Conservation (phyloP, 139 green algal genomes). For the Coelastrella sp. region DNA sequence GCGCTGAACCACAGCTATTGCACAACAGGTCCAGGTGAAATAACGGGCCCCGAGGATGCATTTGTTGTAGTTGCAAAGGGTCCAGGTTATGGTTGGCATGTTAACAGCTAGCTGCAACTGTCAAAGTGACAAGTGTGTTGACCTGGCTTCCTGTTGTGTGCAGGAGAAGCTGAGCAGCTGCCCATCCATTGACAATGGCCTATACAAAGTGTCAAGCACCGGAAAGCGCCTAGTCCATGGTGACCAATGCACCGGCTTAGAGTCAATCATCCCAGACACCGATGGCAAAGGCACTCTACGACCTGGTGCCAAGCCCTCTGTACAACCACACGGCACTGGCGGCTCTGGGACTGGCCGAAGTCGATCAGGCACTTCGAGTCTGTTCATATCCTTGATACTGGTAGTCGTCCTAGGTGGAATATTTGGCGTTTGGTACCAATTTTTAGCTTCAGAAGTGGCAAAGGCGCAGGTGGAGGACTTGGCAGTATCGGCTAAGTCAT, state of each 20-base stretch:
- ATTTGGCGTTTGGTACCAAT: slow-evolving; percentile 61
- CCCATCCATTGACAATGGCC: slow-evolving; percentile 25
- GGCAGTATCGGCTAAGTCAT: neutral
- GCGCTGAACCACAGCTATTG: too few species aligned
- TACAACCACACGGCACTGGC: slow-evolving; percentile 7
- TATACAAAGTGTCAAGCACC: slow-evolving; percentile 36
- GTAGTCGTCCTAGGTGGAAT: slow-evolving; percentile 40
- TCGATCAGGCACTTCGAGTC: slow-evolving; percentile 22
- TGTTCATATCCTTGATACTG: slow-evolving; percentile 54
- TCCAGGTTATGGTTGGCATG: too few species aligned
- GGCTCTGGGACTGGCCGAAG: neutral
- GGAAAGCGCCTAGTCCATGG: slow-evolving; percentile 73
- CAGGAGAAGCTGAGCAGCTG: slow-evolving; percentile 46
- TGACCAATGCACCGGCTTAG: slow-evolving; percentile 68
- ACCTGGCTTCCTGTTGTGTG: neutral
- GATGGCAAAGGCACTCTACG: slow-evolving; percentile 58
- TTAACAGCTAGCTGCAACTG: too few species aligned
- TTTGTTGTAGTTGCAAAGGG: too few species aligned
- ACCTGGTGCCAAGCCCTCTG: slow-evolving; percentile 11
- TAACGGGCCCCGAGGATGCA: too few species aligned
- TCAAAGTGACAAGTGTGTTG: too few species aligned
- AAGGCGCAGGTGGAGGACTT: slow-evolving; percentile 53
- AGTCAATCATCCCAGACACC: slow-evolving; percentile 74
- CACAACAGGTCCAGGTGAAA: too few species aligned
- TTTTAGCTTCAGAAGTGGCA: slow-evolving; percentile 53